These are phyloP conservation scores for Purpureocillium takamizusanense DNA, from an alignment of 2,329 filamentous ascomycete species.

Conservation along the genomic window DNA sequence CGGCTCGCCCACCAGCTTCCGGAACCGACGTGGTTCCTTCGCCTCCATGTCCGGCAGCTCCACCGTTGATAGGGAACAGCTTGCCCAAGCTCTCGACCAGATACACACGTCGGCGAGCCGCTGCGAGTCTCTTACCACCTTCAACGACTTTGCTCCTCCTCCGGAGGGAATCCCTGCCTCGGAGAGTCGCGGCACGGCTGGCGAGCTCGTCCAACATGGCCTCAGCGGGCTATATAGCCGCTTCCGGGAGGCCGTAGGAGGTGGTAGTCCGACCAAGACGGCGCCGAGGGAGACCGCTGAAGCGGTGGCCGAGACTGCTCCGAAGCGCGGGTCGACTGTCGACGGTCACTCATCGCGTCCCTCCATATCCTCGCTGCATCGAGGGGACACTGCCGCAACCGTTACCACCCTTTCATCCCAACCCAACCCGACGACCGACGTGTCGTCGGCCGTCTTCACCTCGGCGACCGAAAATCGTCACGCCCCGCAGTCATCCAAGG, in stretches of 20 bases:
- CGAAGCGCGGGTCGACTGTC: constrained; percentile 32
- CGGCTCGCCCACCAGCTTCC: constrained; percentile 20
- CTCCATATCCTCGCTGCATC: constrained; percentile 29
- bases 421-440: constrained; percentile 20
- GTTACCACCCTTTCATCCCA: constrained; percentile 21
- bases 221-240: constrained; percentile 84
- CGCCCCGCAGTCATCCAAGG: constrained; percentile 33
- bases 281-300: constrained; percentile 22
- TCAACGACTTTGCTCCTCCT: constrained; percentile 81
- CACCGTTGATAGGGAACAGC: constrained; percentile 56
- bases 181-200: constrained; percentile 62
- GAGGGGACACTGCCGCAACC: constrained; percentile 28
- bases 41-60: constrained; percentile 30
- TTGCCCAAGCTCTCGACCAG: constrained; percentile 70
- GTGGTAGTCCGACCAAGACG: constrained; percentile 37
- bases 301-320: constrained; percentile 31
- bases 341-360: constrained; percentile 31
- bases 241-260: constrained; percentile 73
- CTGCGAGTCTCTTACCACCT: constrained; percentile 77
- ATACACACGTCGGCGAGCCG: constrained; percentile 87
- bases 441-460: constrained; percentile 23
- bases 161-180: constrained; percentile 46
- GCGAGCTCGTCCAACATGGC: constrained; percentile 73
- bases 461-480: constrained; percentile 30
- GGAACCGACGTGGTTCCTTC: constrained; percentile 28